Conservation (phyloP, 208 protist genomes). For the Willaertia magna region DNA sequence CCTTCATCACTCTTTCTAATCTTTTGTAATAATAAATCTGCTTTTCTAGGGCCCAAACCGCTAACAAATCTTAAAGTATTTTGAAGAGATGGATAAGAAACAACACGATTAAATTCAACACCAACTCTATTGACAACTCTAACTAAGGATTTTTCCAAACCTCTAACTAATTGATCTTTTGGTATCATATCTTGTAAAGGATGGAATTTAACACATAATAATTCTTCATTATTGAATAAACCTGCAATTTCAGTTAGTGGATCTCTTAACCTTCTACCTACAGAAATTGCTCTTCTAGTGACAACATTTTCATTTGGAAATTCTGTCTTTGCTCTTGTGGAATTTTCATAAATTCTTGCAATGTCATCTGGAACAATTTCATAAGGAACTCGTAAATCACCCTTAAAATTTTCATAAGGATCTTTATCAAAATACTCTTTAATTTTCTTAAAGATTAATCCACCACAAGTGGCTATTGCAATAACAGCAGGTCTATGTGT, state of each 20-base stretch:
- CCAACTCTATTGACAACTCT: constrained; percentile 34
- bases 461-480: not conserved
- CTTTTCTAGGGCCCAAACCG: constrained; percentile 36
- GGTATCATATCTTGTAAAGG: constrained; percentile 23
- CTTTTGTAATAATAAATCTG: constrained; percentile 10
- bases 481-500: not conserved
- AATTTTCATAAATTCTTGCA: not conserved
- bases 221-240: constrained; percentile 19
- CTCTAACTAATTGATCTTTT: constrained; percentile 18
- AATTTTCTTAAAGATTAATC: constrained; percentile 11
- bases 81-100: constrained; percentile 9
- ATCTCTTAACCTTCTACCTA: constrained; percentile 31
- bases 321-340: not conserved
- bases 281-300: constrained; percentile 23
- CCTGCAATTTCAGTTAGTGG: constrained; percentile 28
- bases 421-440: constrained; percentile 9
- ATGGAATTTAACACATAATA: constrained; percentile 19
- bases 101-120: constrained; percentile 36
- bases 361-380: constrained; percentile 11
- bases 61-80: constrained; percentile 23
- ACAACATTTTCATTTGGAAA: not conserved
- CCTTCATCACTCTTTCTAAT: not conserved
- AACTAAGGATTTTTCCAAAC: constrained; percentile 24
- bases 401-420: not conserved
- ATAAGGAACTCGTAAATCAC: not conserved